Evolutionary conservation across 1,284 basidiomycete genomes (phyloP).

Genomic region (Farysia itapuensis): DNA sequence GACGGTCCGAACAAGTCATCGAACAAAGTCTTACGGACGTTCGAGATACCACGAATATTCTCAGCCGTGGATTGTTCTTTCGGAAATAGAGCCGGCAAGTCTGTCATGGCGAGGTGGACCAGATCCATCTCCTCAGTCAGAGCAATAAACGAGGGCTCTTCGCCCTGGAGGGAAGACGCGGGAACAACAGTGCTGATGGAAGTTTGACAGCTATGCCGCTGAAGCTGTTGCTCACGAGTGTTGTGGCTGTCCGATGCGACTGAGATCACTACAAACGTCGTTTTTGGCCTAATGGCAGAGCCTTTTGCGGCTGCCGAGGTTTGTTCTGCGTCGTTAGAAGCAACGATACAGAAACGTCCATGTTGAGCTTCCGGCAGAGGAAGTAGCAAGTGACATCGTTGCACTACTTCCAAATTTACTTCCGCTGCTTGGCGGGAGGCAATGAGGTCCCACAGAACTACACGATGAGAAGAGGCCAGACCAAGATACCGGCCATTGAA

Average conservation of each 20-base stretch:
- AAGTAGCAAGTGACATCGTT: constrained; percentile 6
- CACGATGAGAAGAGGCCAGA: constrained; percentile 11
- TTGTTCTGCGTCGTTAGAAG: neutral
- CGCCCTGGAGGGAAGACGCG: constrained; percentile 4
- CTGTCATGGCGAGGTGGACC: constrained; percentile 26
- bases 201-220: constrained; percentile 8
- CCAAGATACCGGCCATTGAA: constrained; percentile 49
- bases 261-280: constrained; percentile 19
- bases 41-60: constrained; percentile 68
- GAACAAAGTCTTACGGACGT: constrained; percentile 72
- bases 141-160: constrained; percentile 26
- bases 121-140: constrained; percentile 39
- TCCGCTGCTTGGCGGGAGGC: constrained; percentile 32
- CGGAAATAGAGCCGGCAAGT: constrained; percentile 5
- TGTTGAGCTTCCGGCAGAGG: neutral
- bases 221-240: no score
- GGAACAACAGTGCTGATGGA: constrained; percentile 8
- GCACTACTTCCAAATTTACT: constrained; percentile 9
- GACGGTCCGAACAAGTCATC: constrained; percentile 80
- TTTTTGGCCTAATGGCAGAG: neutral
- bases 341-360: constrained; percentile 4
- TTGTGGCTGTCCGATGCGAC: neutral
- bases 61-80: constrained; percentile 9
- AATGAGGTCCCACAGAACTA: constrained; percentile 54
- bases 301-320: no score